Evolutionary conservation across 2,329 filamentous ascomycete species (phyloP), one percentile per base, ranked within the genome.

Genomic region (Ophiognomonia clavigignenti-juglandacearum): DNA sequence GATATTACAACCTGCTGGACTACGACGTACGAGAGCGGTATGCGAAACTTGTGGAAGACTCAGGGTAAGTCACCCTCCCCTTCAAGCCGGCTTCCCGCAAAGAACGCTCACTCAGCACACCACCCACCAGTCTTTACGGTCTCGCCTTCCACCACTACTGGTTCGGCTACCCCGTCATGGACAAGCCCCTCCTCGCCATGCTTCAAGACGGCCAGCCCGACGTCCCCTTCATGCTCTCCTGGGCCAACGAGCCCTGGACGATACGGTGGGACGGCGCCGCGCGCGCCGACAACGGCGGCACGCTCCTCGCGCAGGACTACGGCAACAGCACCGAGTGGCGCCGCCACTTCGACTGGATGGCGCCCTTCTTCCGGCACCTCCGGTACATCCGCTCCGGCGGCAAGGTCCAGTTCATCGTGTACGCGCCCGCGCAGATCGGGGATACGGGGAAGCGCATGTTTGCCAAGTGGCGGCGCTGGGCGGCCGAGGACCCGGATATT

Each of bases 381-480:
- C 42, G 47, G 19, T 47, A 53, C 22, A 47, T 53, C 24, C 47
- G 43, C 35, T 36, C 38, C 8, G 31, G 31, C 11, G 47, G 47
- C 36, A 43, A 41, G 20, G 47, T 53, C 3, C 51, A 53, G 41
- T 34, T 53, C 29, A 41, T 50, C 29, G 39, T 53, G 26, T 50
- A 53, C 51, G 45, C 50, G n/a, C 19, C 39, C 10, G 4, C 8
- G 4, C 35, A 44, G 26, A 45, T 50, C 23, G 43, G 44, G 20
- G 14, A 66, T 61, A 11, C 61, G 58, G 18, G 53, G 57, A 16
- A 67, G 58, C 48, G 54, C 8, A 54, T 51, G 13, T 45, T 50
- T 53, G 23, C 49, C 48, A 14, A 41, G 29, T 51, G 39, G 39
- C 44, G 48, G 16, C 20, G 27, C 22, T 51, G 48, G 48, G 48